These are phyloP conservation scores for Yamagishiella unicocca DNA, from an alignment of 139 green algal genomes.

Conservation along the genomic window DNA sequence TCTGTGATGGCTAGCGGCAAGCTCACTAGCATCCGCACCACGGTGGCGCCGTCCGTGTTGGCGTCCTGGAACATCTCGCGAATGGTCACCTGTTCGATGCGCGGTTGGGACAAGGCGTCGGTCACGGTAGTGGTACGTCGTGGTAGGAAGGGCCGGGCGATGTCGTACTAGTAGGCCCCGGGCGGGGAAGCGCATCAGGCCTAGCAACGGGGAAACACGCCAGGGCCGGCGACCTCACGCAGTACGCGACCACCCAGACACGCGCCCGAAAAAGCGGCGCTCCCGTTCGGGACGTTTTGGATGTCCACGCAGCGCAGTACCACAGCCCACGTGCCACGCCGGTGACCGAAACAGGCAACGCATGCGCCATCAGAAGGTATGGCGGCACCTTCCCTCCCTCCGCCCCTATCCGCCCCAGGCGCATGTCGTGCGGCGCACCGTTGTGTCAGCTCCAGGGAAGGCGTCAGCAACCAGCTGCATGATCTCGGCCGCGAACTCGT, in stretches of 20 bases:
- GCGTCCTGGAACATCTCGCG: conserved; percentile 9
- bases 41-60: not conserved
- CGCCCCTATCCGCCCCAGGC: not conserved
- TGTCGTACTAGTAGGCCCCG: not conserved
- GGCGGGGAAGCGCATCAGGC: not conserved
- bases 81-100: not conserved
- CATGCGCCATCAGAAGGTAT: not conserved
- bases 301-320: not conserved
- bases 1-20: not conserved
- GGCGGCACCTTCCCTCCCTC: not conserved
- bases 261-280: too few relatives aligned
- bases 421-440: too few relatives aligned
- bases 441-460: not conserved
- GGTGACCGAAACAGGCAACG: not conserved
- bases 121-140: not conserved
- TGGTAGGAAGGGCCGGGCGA: not conserved
- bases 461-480: not conserved
- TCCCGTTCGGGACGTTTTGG: too few relatives aligned
- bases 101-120: not conserved
- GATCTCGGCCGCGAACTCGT: not conserved
- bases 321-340: not conserved
- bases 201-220: not conserved
- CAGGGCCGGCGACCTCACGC: too few relatives aligned
- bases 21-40: not conserved
- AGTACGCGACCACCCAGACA: too few relatives aligned